Evolutionary conservation across 2,329 filamentous ascomycete genomes (phyloP), one percentile per base, ranked within the genome.

Genomic region (Madurella fahalii): DNA sequence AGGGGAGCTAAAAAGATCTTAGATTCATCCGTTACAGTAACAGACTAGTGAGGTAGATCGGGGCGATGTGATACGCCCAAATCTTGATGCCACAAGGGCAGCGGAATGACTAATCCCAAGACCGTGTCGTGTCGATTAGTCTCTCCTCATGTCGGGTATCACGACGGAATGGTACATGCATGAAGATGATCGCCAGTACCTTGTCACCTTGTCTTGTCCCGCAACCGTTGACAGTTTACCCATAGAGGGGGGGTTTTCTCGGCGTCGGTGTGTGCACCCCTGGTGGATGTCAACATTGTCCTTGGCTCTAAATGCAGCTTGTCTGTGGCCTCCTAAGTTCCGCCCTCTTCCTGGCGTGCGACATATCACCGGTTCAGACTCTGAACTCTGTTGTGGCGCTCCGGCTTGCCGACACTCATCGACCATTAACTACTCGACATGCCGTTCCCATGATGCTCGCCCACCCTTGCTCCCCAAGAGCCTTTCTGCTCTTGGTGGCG

Each of bases 401-500:
- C 25, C 25, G 25, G 25, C 25, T 25, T 25, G 25, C 25, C 25
- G 7, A 25, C 25, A 25, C 32, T 11, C 11, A 42, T 9, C n/a
- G 17, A 8, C 30, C 18, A 7, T 40, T 40, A 32, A 42, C 50
- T 31, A 44, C 43, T 51, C 57, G 47, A 52, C 51, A 57, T 54
- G 59, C 60, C 34, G 55, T 61, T 47, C 51, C 43, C 51, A 55
- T 56, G 31, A 59, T 53, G 56, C 40, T 59, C 32, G 41, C 59
- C 20, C 57, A 54, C 4, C 58, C 58, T 32, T 61, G 62, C 34
- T 58, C 59, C 43, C 47, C 58, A 13, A 58, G 57, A 50, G 51
- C 47, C 15, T 50, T 59, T 17, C 57, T 61, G 42, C 17, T 63
- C 34, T 25, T 65, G 9, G 46, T 53, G 17, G 54, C 52, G 15